phyloP scores from a whole-genome alignment of 805 yeast genomes.

The Suhomyces emberorum region DNA sequence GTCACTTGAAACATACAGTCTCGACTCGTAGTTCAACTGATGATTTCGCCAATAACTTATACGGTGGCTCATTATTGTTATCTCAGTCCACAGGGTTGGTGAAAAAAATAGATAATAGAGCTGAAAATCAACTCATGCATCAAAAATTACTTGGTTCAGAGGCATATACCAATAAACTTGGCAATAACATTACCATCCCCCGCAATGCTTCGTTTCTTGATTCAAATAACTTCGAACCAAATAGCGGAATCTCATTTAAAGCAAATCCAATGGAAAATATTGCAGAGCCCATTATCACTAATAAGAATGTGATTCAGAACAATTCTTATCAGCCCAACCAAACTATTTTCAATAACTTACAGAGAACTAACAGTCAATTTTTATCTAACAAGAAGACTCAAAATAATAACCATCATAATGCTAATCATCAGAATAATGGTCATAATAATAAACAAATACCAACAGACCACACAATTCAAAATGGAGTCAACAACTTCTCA shows the following conservation, averaged over 20 bases:
- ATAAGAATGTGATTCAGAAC: slow-evolving; percentile 28
- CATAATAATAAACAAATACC: slow-evolving; percentile 3
- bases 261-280: slow-evolving; percentile 24
- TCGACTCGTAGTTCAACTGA: slow-evolving; percentile 25
- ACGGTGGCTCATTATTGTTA: slow-evolving; percentile 41
- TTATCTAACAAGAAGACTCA: slow-evolving; percentile 21
- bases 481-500: slow-evolving; percentile 29
- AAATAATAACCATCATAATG: neutral
- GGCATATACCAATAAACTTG: slow-evolving; percentile 5
- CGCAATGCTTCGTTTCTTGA: slow-evolving; percentile 7
- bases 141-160: slow-evolving; percentile 9
- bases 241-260: slow-evolving; percentile 33
- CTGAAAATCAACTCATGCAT: slow-evolving; percentile 5
- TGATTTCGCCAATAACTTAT: slow-evolving; percentile 28
- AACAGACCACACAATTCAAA: slow-evolving; percentile 8
- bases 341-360: slow-evolving; percentile 39
- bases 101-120: slow-evolving; percentile 26
- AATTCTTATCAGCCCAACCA: slow-evolving; percentile 43
- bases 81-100: slow-evolving; percentile 44
- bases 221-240: slow-evolving; percentile 15
- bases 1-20: neutral
- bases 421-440: slow-evolving; percentile 1
- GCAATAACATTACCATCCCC: slow-evolving; percentile 5
- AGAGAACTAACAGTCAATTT: slow-evolving; percentile 38
- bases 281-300: slow-evolving; percentile 33